Base-by-base conservation (phyloP, 306 rosid genomes). In the Amphicarpaea edgeworthii region DNA sequence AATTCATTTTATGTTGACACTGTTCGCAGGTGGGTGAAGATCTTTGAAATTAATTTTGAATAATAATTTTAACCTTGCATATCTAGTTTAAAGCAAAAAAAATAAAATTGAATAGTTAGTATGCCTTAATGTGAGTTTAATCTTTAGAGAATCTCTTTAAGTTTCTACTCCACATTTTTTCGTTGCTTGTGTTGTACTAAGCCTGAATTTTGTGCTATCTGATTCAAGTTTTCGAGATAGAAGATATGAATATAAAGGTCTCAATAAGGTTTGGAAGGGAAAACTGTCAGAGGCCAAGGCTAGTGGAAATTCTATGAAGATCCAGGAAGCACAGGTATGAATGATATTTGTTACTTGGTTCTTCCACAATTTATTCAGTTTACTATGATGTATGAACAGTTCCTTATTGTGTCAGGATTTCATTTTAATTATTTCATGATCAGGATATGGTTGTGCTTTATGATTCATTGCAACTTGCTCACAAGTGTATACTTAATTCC, bases 1-100 rank as follows among this genome's bases (percentile, higher is more conserved):
- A 95, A 95, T 87, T 88, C 98, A 79, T 95, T 95, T 83, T 95
- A 95, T 85, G 92, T 92, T 84, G 97, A 95, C 83, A 92, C 98
- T 79, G 97, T 95, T 76, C 96, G 98, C 73, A 95, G 98, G 98
- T 92, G 89, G 76, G 73, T 73, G 79, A 72, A 70, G 80, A 73
- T 63, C 24, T 49, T 24, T 43, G 63, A 53, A 69, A 73, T 43
- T 53, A 57, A 23, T 34, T 26, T 66, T 73, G 77, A 72, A 34
- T 72, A 32, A 26, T 65, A 47, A 70, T n/a, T 45, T 53, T 58
- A 54, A 9, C 73, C 41, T 23, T 58, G 73, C 73, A 65, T 46
- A 42, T 73, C 20, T 60, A 51, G 63, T 74, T 41, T 17, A 46
- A 71, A 53, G 66, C 43, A 77, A n/a, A n/a, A n/a, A n/a, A n/a